phyloP scores from a whole-genome alignment of 2,329 filamentous ascomycete genomes.

The Atkinsonella texensis region DNA sequence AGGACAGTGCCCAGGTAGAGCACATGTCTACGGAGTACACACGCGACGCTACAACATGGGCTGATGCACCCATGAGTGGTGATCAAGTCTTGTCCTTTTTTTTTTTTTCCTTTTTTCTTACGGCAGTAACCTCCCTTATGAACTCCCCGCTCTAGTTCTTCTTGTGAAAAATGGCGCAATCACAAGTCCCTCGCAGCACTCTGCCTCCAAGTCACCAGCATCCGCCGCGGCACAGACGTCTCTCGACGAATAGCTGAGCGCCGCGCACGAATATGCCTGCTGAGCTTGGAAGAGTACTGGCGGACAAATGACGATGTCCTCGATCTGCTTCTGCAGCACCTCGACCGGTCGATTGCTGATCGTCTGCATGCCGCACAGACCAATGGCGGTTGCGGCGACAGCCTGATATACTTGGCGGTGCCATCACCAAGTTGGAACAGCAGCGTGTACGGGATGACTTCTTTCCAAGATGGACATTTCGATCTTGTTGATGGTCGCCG shows the following conservation, averaged over 20 bases:
- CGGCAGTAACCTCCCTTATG: neutral
- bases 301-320: slow-evolving; percentile 27
- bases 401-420: neutral
- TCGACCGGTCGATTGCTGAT: slow-evolving; percentile 25
- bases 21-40: no score
- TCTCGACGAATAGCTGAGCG: slow-evolving; percentile 23
- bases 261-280: slow-evolving; percentile 24
- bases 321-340: slow-evolving; percentile 25
- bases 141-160: no score
- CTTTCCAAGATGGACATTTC: slow-evolving; percentile 25
- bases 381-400: slow-evolving; percentile 2
- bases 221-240: slow-evolving; percentile 21
- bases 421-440: slow-evolving; percentile 6
- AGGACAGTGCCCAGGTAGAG: no score
- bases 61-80: no score
- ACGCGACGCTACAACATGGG: slow-evolving; percentile 21
- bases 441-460: slow-evolving; percentile 13
- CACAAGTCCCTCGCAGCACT: slow-evolving; percentile 25
- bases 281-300: slow-evolving; percentile 28
- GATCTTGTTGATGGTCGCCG: slow-evolving; percentile 22
- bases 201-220: slow-evolving; percentile 25
- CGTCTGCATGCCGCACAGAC: slow-evolving; percentile 16
- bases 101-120: neutral
- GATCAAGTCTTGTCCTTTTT: neutral
- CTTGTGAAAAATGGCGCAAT: slow-evolving; percentile 13